Base-by-base conservation (phyloP, 306 rosid species). In the Sicyos edulis region DNA sequence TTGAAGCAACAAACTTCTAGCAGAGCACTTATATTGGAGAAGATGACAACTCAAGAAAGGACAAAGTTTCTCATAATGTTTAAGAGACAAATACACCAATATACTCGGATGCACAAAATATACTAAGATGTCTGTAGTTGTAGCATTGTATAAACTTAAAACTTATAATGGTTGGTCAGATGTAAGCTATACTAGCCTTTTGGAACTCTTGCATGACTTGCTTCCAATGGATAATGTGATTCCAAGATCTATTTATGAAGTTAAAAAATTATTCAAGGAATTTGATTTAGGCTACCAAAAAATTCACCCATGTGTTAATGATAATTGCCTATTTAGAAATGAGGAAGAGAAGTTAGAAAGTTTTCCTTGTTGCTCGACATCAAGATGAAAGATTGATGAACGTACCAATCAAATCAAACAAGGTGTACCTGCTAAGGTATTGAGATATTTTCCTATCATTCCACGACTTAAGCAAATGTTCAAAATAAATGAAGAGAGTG, bases 291-390 rank as follows among this genome's bases (percentile, higher is more conserved):
- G n/a, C n/a, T n/a, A n/a, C n/a, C n/a, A 29, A 29, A 29, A 29
- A 45, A 73, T 21, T 37, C 56, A 52, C 6, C 10, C 7, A 16
- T 52, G 56, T 15, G 56, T 52, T 4, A 52, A 52, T 0, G 56
- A 47, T 59, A 44, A 59, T 24, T 74, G 47, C 56, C 45, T 59
- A 49, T 74, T 47, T 49, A 74, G 58, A 60, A 60, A 47, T 17
- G 57, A 73, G 15, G 12, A 34, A 5, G 45, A 59, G n/a, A 19
- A 37, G 45, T 4, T 45, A 21, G 3, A 56, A 74, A 45, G 51
- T 1, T 74, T 32, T 58, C 59, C 70, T 13, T 26, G 45, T 58
- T 74, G 70, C 22, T 15, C 22, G 1, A 22, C 49, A 20, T 42
- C 76, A 16, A 40, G 49, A 4, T 73, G 47, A 50, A 59, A 56